A percentile compares a stretch with the other conserved stretches of the same genome.
Evolutionary conservation across 1,284 basidiomycete species (phyloP).

Genomic region (Schizophyllum commune): DNA sequence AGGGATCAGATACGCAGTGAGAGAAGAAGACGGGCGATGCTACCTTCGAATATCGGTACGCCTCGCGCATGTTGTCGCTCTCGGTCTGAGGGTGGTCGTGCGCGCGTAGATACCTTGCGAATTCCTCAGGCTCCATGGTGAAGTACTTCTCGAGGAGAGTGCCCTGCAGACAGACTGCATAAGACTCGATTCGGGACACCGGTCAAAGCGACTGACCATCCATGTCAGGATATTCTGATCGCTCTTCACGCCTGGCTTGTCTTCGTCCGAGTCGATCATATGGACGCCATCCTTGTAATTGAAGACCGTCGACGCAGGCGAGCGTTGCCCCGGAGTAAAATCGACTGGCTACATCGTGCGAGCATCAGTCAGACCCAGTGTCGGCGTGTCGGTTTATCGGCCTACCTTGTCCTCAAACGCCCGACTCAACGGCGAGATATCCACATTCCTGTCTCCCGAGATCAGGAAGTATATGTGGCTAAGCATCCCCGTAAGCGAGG

Average conservation of each 20-base stretch:
- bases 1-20: neutral
- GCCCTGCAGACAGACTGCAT: constrained; percentile 43
- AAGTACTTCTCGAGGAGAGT: constrained; percentile 87
- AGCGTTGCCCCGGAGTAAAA: constrained; percentile 78
- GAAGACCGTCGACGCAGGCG: constrained; percentile 71
- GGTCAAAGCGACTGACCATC: constrained; percentile 46
- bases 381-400: constrained; percentile 2
- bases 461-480: constrained; percentile 87
- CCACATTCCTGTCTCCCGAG: constrained; percentile 54
- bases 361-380: neutral
- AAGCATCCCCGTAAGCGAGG: constrained; percentile 81
- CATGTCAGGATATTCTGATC: constrained; percentile 69
- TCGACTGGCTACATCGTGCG: constrained; percentile 36
- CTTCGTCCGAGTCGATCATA: constrained; percentile 68
- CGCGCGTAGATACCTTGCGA: constrained; percentile 53
- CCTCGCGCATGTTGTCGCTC: constrained; percentile 46
- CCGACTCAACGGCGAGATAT: constrained; percentile 49
- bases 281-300: constrained; percentile 65
- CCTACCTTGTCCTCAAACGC: constrained; percentile 58
- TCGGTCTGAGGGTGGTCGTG: constrained; percentile 20
- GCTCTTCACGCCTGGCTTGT: constrained; percentile 24
- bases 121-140: constrained; percentile 61
- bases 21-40: constrained; percentile 10
- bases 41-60: constrained; percentile 81
- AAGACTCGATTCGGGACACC: neutral